Conservation (phyloP, 1,139 yeast species). For the Kodamaea derodonti region DNA sequence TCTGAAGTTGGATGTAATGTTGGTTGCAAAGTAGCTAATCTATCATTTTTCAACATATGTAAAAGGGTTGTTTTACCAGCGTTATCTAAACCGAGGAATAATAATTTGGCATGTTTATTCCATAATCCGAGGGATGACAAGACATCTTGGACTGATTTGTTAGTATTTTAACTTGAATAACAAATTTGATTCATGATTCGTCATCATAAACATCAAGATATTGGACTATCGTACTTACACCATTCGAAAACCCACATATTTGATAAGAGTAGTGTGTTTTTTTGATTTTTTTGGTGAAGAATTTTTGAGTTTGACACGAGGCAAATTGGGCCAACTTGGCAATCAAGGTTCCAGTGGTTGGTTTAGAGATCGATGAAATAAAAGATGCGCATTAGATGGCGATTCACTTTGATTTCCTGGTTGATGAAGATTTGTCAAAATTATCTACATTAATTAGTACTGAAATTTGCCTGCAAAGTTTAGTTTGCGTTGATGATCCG, state of each 20-base stretch:
- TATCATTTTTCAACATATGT: slow-evolving; percentile 96
- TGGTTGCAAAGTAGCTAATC: slow-evolving; percentile 96
- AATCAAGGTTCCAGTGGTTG: not conserved
- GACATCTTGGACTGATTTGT: slow-evolving; percentile 72
- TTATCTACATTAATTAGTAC: no score
- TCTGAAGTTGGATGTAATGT: slow-evolving; percentile 98
- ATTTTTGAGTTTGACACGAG: not conserved
- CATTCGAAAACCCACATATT: slow-evolving; percentile 42
- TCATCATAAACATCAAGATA: not conserved
- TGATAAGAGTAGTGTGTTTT: not conserved
- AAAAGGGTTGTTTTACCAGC: slow-evolving; percentile 97
- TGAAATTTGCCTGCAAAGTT: no score
- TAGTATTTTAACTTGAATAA: no score
- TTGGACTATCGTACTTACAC: slow-evolving; percentile 32
- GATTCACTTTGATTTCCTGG: no score
- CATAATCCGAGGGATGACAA: slow-evolving; percentile 91
- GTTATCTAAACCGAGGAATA: slow-evolving; percentile 93
- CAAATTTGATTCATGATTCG: no score
- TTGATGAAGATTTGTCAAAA: no score
- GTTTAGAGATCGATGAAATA: no score
- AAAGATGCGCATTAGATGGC: no score
- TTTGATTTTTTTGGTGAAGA: slow-evolving; percentile 3
- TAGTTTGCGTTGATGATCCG: no score
- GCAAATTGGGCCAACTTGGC: not conserved
- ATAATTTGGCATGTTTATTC: slow-evolving; percentile 96